Conservation (phyloP, 2,329 filamentous ascomycete genomes). For the Achaetomium macrosporum region DNA sequence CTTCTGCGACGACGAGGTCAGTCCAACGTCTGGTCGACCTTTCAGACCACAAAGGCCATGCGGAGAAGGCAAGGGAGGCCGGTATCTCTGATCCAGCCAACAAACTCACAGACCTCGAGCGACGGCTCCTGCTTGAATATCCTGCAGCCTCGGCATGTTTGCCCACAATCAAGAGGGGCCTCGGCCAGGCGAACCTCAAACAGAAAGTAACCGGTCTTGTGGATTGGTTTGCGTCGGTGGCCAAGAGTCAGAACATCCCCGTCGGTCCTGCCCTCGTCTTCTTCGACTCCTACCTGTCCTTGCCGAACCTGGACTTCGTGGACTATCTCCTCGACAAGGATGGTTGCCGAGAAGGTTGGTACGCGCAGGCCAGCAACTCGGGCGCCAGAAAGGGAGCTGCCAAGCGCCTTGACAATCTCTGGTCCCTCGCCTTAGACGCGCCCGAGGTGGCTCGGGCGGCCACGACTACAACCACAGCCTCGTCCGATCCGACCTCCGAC, state of each 20-base stretch:
- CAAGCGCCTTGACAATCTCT: conserved; percentile 5
- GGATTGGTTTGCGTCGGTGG: conserved; percentile 5
- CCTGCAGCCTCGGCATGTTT: not conserved
- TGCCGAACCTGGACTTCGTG: not conserved
- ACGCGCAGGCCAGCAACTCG: not conserved
- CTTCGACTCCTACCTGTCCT: conserved; percentile 6
- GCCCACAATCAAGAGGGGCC: conserved; percentile 3
- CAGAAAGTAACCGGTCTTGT: conserved; percentile 2
- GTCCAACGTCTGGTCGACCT: conserved; percentile 1
- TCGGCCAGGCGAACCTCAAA: not conserved
- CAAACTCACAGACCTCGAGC: conserved; percentile 4
- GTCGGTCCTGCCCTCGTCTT: conserved; percentile 6
- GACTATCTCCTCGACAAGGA: conserved; percentile 4
- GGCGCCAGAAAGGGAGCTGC: conserved; percentile 1
- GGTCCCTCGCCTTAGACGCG: not conserved
- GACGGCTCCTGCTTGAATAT: conserved; percentile 7
- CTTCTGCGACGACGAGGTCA: conserved; percentile 1
- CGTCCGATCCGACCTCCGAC: not conserved
- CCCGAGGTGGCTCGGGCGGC: not conserved
- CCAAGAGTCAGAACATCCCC: conserved; percentile 5
- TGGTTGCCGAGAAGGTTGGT: not conserved
- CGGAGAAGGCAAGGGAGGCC: conserved; percentile 3
- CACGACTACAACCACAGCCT: not conserved
- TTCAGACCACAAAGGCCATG: conserved; percentile 2
- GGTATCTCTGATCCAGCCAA: conserved; percentile 4